Evolutionary conservation across 305 asterid species (phyloP).

Genomic region (Petunia hybrid): DNA sequence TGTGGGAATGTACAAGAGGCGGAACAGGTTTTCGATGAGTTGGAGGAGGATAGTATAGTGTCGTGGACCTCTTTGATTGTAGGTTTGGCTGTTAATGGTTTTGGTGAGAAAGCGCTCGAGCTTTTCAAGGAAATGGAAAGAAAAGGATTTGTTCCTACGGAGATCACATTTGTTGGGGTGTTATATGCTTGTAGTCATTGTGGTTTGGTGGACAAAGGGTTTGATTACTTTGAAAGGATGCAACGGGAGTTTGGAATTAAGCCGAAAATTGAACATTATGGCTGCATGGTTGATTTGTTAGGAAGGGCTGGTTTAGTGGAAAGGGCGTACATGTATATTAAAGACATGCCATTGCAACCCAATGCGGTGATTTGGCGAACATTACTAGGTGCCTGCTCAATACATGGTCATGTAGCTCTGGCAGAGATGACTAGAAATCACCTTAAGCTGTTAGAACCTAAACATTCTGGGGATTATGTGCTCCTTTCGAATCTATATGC

Average conservation of each 20-base stretch:
- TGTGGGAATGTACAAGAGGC: conserved; percentile 82
- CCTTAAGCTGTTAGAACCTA: conserved; percentile 67
- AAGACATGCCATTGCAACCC: conserved; percentile 73
- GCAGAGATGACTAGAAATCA: conserved; percentile 68
- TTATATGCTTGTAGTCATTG: conserved; percentile 94
- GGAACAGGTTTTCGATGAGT: conserved; percentile 58
- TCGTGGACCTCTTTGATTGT: conserved; percentile 84
- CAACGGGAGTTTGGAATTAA: conserved; percentile 52
- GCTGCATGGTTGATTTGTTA: conserved; percentile 90
- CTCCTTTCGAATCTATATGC: conserved; percentile 90
- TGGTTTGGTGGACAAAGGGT: conserved; percentile 82
- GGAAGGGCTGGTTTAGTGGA: conserved; percentile 82
- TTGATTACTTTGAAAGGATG: conserved; percentile 76
- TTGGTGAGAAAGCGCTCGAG: conserved; percentile 68
- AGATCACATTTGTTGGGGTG: conserved; percentile 84
- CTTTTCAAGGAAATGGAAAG: conserved; percentile 73
- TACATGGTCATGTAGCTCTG: conserved; percentile 58
- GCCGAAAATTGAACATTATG: conserved; percentile 86
- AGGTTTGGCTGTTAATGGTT: conserved; percentile 87
- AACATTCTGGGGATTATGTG: conserved; percentile 82
- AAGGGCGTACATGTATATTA: conserved; percentile 68
- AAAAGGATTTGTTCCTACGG: conserved; percentile 59
- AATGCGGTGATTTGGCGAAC: conserved; percentile 93
- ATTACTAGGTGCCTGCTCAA: conserved; percentile 76
- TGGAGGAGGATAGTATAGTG: conserved; percentile 70